Evolutionary conservation across 257 asterid species (phyloP), one percentile per base, ranked within the genome.

Genomic region (Capsicum rhomboideum): DNA sequence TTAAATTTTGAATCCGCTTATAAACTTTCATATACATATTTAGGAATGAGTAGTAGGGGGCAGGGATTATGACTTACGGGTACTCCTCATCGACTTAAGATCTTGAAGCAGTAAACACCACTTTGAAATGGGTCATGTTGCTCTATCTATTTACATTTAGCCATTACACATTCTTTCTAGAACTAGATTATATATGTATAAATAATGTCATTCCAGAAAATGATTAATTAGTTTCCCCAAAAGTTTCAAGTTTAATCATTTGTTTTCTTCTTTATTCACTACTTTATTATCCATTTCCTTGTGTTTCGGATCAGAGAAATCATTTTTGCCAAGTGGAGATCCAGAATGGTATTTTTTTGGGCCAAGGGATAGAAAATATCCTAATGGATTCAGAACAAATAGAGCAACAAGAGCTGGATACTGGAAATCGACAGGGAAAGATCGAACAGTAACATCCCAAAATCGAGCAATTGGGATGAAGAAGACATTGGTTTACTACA

Each of bases 271-370:
- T 55, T 55, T 54, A 6, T 20, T 55, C 26, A 55, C 8, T 54
- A 54, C 59, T 54, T 54, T 54, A 54, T 4, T 54, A 9, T 54
- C 16, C 59, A 54, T 14, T 53, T 1, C 8, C 37, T 16, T 55
- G 2, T 55, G 13, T 18, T 6, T 56, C 8, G 28, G 64, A 12
- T n/a, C 89, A 95, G 98, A 93, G 87, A 95, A 94, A 86, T 95
- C 98, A 3, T 92, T 93, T 88, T 85, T 95, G 85, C 98, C 98
- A 0, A 93, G 98, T 83, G 89, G 95, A 89, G 98, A 95, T 86
- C 98, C 98, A 1, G 98, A 93, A 85, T 95, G 98, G 98, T 95
- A 93, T 87, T 95, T 95, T 53, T 95, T 95, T 75, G 98, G 98
- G 16, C 98, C 98, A 4, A 88, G 98, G 91, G 98, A 95, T 90